phyloP scores from a whole-genome alignment of 179 eudicot genomes.

The Vitellaria paradoxa region DNA sequence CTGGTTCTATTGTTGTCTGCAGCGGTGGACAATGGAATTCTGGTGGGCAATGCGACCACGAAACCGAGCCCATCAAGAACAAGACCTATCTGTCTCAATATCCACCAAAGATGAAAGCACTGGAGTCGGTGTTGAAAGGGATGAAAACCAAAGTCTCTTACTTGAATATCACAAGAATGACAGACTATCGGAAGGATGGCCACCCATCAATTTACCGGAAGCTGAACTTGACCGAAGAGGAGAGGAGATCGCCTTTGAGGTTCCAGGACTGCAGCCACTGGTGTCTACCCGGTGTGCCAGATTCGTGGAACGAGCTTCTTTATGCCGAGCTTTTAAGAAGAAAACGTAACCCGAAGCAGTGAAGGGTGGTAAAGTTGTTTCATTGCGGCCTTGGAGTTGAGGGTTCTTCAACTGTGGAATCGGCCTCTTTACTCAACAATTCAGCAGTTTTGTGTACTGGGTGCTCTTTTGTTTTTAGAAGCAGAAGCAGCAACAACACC shows the following conservation, averaged over 20 bases:
- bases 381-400: too few relatives aligned
- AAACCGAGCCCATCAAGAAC: constrained; percentile 48
- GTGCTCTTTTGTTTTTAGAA: too few relatives aligned
- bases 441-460: too few relatives aligned
- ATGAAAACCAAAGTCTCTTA: constrained; percentile 60
- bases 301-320: constrained; percentile 89
- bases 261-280: constrained; percentile 96
- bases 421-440: too few relatives aligned
- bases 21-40: constrained; percentile 75
- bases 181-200: constrained; percentile 61
- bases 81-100: constrained; percentile 36
- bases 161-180: constrained; percentile 54
- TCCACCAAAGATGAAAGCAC: constrained; percentile 53
- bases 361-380: too few relatives aligned
- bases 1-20: background rate
- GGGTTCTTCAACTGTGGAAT: too few relatives aligned
- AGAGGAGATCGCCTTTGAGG: constrained; percentile 38
- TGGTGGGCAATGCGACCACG: constrained; percentile 56
- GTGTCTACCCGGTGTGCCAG: constrained; percentile 99
- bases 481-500: too few relatives aligned
- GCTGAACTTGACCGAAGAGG: background rate
- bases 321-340: constrained; percentile 67
- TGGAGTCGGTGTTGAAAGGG: constrained; percentile 40
- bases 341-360: constrained; percentile 12
- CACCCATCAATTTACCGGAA: constrained; percentile 54